A percentile compares a stretch with the other conserved stretches of the same genome.
phyloP scores from a whole-genome alignment of 371 early-diverging fungal species.

The Actinomortierella wolfii region DNA sequence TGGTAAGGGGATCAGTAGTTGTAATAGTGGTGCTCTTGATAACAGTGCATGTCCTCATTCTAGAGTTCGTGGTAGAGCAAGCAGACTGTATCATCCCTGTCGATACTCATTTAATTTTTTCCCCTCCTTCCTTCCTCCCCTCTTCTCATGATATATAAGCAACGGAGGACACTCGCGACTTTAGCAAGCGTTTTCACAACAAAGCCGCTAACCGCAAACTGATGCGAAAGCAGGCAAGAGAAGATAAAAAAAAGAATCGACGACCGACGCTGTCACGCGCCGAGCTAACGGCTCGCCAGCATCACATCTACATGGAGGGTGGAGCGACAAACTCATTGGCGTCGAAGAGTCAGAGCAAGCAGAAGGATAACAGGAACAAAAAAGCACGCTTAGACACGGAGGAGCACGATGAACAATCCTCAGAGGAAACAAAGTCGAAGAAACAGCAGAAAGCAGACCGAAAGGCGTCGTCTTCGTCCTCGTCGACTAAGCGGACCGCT shows the following conservation, averaged over 20 bases:
- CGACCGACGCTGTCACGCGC: slow-evolving; percentile 35
- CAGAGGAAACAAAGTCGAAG: slow-evolving; percentile 14
- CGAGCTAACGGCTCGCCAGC: slow-evolving; percentile 41
- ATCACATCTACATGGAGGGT: slow-evolving; percentile 22
- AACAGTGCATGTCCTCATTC: not conserved
- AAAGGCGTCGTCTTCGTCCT: slow-evolving; percentile 1
- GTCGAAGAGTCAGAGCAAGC: not conserved
- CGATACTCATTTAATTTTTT: not conserved
- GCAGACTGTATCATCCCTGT: too few species aligned
- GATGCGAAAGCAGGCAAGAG: slow-evolving; percentile 53
- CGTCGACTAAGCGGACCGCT: slow-evolving; percentile 2
- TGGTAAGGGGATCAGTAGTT: not conserved
- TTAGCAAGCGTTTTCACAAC: slow-evolving; percentile 51
- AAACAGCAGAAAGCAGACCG: not conserved
- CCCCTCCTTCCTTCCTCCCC: slow-evolving; percentile 9
- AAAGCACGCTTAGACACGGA: slow-evolving; percentile 31
- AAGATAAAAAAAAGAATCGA: slow-evolving; percentile 53
- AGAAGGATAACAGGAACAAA: slow-evolving; percentile 9
- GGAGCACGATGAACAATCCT: slow-evolving; percentile 23
- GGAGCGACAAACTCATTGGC: slow-evolving; percentile 11
- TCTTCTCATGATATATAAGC: slow-evolving; percentile 40
- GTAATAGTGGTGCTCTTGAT: not conserved
- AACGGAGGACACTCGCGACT: slow-evolving; percentile 49
- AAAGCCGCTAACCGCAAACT: slow-evolving; percentile 48
- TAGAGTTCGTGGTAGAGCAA: slow-evolving; percentile 1